Conservation (phyloP, 768 basidiomycete species). For the Suillus sp. region DNA sequence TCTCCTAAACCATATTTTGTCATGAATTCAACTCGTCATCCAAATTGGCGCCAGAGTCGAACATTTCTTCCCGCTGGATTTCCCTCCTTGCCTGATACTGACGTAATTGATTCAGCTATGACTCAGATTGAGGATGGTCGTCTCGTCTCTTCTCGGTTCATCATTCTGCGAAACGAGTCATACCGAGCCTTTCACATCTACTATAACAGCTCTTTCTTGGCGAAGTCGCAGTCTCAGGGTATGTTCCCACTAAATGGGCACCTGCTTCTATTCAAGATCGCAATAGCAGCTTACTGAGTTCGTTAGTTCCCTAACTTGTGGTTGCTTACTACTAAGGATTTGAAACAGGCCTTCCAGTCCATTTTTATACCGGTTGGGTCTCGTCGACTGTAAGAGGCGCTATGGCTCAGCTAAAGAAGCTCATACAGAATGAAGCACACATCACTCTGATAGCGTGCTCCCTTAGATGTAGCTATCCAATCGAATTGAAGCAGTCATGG, state of each 20-base stretch:
- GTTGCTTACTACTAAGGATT: background rate
- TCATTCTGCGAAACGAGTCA: too few species aligned
- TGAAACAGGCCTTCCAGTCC: slow-evolving; percentile 24
- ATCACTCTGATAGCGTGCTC: too few species aligned
- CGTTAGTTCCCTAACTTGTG: background rate
- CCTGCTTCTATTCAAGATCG: background rate
- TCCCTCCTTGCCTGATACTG: slow-evolving; percentile 9
- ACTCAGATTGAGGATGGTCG: slow-evolving; percentile 62
- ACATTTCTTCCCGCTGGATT: slow-evolving; percentile 7
- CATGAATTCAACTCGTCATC: slow-evolving; percentile 41
- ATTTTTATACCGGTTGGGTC: background rate
- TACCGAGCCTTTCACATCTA: too few species aligned
- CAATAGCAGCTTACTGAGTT: background rate
- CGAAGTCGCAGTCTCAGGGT: background rate
- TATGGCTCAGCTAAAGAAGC: background rate
- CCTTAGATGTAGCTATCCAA: slow-evolving; percentile 21
- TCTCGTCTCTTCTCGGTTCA: too few species aligned
- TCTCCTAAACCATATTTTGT: slow-evolving; percentile 50
- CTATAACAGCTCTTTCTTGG: slow-evolving; percentile 20
- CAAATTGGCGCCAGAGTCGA: slow-evolving; percentile 10
- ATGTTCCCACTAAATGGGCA: background rate
- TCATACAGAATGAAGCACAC: too few species aligned
- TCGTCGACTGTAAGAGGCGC: background rate
- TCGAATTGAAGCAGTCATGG: slow-evolving; percentile 22
- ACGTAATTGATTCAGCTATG: slow-evolving; percentile 11